phyloP scores from a whole-genome alignment of 345 rosid genomes.

The Linum trigynum region DNA sequence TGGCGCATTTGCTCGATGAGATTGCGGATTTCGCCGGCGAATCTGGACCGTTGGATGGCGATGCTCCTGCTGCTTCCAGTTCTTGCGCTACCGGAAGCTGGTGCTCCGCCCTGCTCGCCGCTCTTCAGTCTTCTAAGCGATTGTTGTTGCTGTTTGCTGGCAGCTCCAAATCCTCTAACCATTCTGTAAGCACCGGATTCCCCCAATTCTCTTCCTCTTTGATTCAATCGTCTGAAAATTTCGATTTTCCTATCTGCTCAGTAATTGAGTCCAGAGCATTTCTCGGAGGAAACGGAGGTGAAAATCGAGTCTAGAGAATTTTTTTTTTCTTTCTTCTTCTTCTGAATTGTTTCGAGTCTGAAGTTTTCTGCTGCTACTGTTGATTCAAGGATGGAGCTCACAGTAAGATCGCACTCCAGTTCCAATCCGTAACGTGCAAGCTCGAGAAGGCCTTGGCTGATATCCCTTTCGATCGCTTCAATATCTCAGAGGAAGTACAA shows the following conservation, averaged over 20 bases:
- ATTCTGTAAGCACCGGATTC: slow-evolving; percentile 44
- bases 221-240: not conserved
- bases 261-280: too few relatives aligned
- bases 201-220: not conserved
- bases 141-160: slow-evolving; percentile 39
- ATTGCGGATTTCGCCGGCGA: slow-evolving; percentile 28
- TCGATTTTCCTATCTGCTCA: not conserved
- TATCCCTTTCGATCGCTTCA: slow-evolving; percentile 54
- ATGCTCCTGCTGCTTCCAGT: slow-evolving; percentile 14
- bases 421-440: slow-evolving; percentile 78
- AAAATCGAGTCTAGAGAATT: too few relatives aligned
- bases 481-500: slow-evolving; percentile 75
- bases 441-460: slow-evolving; percentile 65
- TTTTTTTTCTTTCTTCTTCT: not conserved
- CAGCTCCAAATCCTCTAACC: slow-evolving; percentile 23
- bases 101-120: slow-evolving; percentile 51
- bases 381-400: slow-evolving; percentile 63
- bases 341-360: slow-evolving; percentile 15
- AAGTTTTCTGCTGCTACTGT: slow-evolving; percentile 28
- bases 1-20: slow-evolving; percentile 81
- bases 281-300: too few relatives aligned
- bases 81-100: slow-evolving; percentile 34
- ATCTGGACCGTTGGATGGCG: slow-evolving; percentile 14
- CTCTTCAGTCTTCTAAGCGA: slow-evolving; percentile 55
- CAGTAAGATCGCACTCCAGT: slow-evolving; percentile 58